These are phyloP conservation scores for Sinapis alba DNA, from an alignment of 441 rosid species.

Conservation along the genomic window DNA sequence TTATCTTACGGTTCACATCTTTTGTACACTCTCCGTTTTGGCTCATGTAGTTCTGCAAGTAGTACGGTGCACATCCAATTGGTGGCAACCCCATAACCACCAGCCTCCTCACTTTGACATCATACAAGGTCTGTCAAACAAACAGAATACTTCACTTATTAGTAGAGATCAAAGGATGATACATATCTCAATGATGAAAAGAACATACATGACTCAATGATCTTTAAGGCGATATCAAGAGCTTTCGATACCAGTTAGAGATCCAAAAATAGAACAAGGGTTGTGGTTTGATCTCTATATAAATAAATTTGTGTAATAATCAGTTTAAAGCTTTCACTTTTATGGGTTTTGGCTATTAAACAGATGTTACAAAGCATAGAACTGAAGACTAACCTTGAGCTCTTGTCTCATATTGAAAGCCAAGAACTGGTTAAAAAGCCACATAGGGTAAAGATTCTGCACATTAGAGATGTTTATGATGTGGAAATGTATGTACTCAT, in stretches of 20 bases:
- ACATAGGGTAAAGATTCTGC: conserved; percentile 71
- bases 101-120: conserved; percentile 57
- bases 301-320: no score
- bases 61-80: conserved; percentile 81
- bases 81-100: conserved; percentile 79
- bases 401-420: conserved; percentile 62
- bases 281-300: neutral
- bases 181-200: conserved; percentile 40
- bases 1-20: conserved; percentile 70
- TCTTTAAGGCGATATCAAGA: no score
- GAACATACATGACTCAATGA: neutral
- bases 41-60: conserved; percentile 67
- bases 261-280: neutral
- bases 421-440: conserved; percentile 87
- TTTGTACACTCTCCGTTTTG: conserved; percentile 72
- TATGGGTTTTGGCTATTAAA: neutral
- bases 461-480: conserved; percentile 71
- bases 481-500: conserved; percentile 93
- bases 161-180: neutral
- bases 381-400: conserved; percentile 53
- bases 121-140: conserved; percentile 63
- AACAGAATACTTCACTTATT: conserved; percentile 9
- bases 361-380: neutral
- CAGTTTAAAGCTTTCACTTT: conserved; percentile 7
- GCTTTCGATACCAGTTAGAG: neutral